Base-by-base conservation (phyloP, 176 grass and related monocot genomes). In the Oropetium thomaeum region DNA sequence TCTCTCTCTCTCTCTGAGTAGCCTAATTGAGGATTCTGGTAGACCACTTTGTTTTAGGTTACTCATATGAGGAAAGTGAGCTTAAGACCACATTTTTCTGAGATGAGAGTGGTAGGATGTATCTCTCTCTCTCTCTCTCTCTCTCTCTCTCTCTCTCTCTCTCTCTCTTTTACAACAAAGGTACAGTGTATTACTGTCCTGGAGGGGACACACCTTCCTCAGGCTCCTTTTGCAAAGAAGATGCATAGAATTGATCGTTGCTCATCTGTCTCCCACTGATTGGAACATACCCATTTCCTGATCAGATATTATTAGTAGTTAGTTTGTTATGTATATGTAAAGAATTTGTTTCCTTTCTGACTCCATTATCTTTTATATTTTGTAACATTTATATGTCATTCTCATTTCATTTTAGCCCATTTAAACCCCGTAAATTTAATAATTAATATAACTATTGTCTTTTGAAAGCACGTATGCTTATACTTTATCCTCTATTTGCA, bases 401-500 rank as follows among this genome's bases (percentile, higher is more conserved):
- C 55, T 26, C 11, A 35, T 45, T 45, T 47, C n/a, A 3, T 7
- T 70, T 10, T 80, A 33, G 19, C n/a, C n/a, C 29, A 23, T 62
- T 44, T 17, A 20, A 29, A 29, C 2, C 20, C 40, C 66, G 14
- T 32, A 58, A 47, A 11, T 7, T 38, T 72, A 29, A n/a, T 69
- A 17, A 34, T 32, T 20, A 67, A 30, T 2, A 14, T 1, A 29
- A 10, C 16, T 61, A 8, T 12, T 60, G 43, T 13, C 30, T 14
- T 41, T 1, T 52, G 58, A 30, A 76, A 53, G 34, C 31, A 54
- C 10, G 38, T 55, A 19, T 20, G 22, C 66, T 84, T 62, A 53
- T 0, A 8, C 17, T 81, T 54, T 37, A 17, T 59, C 76, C 7
- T 85, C 70, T 83, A 8, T 84, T 70, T 80, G 15, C 20, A 90